Conservation (phyloP, 2,329 filamentous ascomycete genomes). For the Nemania sp. region DNA sequence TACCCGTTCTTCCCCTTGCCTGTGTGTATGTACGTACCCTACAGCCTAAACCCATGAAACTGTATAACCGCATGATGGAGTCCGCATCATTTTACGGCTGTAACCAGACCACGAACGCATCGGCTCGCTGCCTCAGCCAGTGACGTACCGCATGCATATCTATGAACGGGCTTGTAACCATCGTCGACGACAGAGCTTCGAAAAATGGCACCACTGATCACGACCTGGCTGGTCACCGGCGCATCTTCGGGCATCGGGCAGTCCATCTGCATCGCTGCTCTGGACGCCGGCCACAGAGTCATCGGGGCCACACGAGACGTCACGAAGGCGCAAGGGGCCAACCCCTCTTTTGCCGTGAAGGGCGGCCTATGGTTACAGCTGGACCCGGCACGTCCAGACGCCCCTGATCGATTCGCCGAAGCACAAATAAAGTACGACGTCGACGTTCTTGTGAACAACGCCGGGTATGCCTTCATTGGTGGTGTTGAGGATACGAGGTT, state of each 20-base stretch:
- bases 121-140: too few species aligned
- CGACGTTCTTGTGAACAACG: conserved; percentile 17
- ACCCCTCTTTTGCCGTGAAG: conserved; percentile 28
- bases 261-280: conserved; percentile 41
- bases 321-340: conserved; percentile 19
- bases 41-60: too few species aligned
- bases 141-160: too few species aligned
- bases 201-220: too few species aligned
- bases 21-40: too few species aligned
- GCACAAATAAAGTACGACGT: conserved; percentile 1
- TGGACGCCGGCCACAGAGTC: conserved; percentile 45
- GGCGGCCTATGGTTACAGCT: conserved; percentile 30
- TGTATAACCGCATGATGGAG: too few species aligned
- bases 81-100: too few species aligned
- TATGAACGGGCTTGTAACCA: too few species aligned
- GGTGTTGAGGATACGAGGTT: conserved; percentile 17
- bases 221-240: conserved; percentile 45
- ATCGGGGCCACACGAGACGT: conserved; percentile 46
- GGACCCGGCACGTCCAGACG: conserved; percentile 5
- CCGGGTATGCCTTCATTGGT: conserved; percentile 11
- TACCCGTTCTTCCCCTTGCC: too few species aligned
- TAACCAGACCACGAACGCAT: too few species aligned
- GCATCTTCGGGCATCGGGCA: conserved; percentile 47
- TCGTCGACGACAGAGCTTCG: too few species aligned
- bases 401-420: conserved; percentile 2